A percentile compares a stretch with the other conserved stretches of the same genome.
These are phyloP conservation scores for Prunus mongolica DNA, from an alignment of 306 rosid species.

Conservation along the genomic window DNA sequence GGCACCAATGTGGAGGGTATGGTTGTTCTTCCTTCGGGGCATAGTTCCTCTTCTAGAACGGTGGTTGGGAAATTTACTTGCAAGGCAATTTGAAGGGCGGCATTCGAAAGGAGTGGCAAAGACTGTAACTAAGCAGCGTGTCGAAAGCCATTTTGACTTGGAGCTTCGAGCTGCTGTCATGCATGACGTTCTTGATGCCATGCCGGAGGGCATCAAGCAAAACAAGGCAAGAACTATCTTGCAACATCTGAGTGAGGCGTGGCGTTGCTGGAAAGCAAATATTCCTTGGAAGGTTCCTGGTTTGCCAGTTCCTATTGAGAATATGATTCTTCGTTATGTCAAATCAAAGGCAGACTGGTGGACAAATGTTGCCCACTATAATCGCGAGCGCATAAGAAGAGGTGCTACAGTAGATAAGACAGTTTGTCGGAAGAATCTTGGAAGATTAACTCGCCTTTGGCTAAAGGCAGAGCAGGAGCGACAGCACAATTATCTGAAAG, in stretches of 20 bases:
- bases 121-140: slow-evolving; percentile 99
- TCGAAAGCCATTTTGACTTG: slow-evolving; percentile 95
- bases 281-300: slow-evolving; percentile 99
- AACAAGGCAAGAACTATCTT: slow-evolving; percentile 93
- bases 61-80: slow-evolving; percentile 96
- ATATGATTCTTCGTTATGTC: slow-evolving; percentile 98
- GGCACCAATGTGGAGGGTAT: slow-evolving; percentile 99
- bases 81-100: slow-evolving; percentile 97
- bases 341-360: slow-evolving; percentile 99
- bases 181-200: slow-evolving; percentile 99
- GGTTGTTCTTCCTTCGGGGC: slow-evolving; percentile 98
- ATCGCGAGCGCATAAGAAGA: slow-evolving; percentile 97
- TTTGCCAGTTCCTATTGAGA: slow-evolving; percentile 95
- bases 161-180: slow-evolving; percentile 99
- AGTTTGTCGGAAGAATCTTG: slow-evolving; percentile 96
- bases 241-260: slow-evolving; percentile 98
- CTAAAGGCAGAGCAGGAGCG: slow-evolving; percentile 99
- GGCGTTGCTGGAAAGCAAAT: slow-evolving; percentile 99
- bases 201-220: slow-evolving; percentile 99
- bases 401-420: slow-evolving; percentile 99
- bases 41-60: slow-evolving; percentile 95
- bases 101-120: slow-evolving; percentile 98
- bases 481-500: slow-evolving; percentile 96
- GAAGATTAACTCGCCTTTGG: slow-evolving; percentile 97
- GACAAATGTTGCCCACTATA: slow-evolving; percentile 99